Percentiles rank a stretch among this genome's conserved stretches.
Conservation (phyloP, 1,139 yeast genomes). For the Diutina sp. region DNA sequence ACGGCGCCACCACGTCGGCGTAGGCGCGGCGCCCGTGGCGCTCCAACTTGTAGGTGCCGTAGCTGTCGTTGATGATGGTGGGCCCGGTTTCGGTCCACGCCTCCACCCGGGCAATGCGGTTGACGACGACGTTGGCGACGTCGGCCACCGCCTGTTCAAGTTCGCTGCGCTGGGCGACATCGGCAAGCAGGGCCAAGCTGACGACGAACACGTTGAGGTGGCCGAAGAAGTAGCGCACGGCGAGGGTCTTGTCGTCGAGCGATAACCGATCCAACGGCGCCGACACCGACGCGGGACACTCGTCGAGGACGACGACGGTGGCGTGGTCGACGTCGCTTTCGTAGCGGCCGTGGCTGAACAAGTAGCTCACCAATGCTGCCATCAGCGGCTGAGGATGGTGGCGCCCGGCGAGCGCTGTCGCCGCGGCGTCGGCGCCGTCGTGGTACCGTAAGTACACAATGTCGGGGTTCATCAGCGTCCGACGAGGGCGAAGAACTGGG, state of each 20-base stretch:
- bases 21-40: slow-evolving; percentile 3
- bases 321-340: slow-evolving; percentile 24
- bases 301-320: slow-evolving; percentile 19
- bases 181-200: slow-evolving; percentile 10
- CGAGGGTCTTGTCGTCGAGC: slow-evolving; percentile 15
- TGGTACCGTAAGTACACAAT: slow-evolving; percentile 5
- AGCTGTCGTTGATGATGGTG: slow-evolving; percentile 16
- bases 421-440: slow-evolving; percentile 3
- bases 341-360: slow-evolving; percentile 22
- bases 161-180: slow-evolving; percentile 9
- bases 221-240: slow-evolving; percentile 26
- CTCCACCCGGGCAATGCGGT: slow-evolving; percentile 36
- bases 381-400: slow-evolving; percentile 1
- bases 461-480: slow-evolving; percentile 6
- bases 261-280: slow-evolving; percentile 6
- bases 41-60: slow-evolving; percentile 4
- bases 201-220: slow-evolving; percentile 29
- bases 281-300: slow-evolving; percentile 3
- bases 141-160: slow-evolving; percentile 17
- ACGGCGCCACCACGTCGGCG: slow-evolving; percentile 16
- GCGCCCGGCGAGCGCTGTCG: slow-evolving; percentile 2
- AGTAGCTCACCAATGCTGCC: slow-evolving; percentile 10
- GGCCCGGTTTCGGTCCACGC: slow-evolving; percentile 44
- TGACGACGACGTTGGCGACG: slow-evolving; percentile 14
- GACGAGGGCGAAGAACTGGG: not conserved